Base-by-base conservation (phyloP, 495 filamentous ascomycete genomes). In the Annulohypoxylon bovei region DNA sequence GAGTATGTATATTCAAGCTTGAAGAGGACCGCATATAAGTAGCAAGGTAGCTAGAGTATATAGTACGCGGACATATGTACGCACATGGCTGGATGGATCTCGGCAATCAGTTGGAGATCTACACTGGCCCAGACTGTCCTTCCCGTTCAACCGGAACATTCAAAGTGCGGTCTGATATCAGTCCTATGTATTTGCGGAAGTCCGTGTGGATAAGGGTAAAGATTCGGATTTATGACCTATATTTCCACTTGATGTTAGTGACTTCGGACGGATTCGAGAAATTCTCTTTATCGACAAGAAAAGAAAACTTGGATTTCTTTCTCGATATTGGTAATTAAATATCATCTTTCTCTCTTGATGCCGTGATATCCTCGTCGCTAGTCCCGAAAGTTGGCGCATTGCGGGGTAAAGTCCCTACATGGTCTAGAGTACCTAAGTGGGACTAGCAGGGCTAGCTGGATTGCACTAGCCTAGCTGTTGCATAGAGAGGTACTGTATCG, bases 391-490 rank as follows among this genome's bases (percentile, higher is more conserved):
- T 56, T 64, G 69, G 27, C 59, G 28, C 7, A 67, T 72, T 72
- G 69, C 69, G 69, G 69, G 69, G 69, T 72, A 67, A 67, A 71
- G 62, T 63, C 68, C 68, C 68, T 71, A 71, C 63, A 66, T 55
- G 52, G 52, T 33, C 50, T 22, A 46, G 12, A 25, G 47, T 63
- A 42, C n/a, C 33, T 18, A 46, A 27, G 56, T 60, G n/a, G 56
- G 7, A 33, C 37, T 30, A 5, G 9, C 39, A 42, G n/a, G 39
- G 16, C 16, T 42, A 42, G 39, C 39, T 42, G 5, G 1, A n/a
- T 9, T 32, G 12, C n/a, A 9, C 23, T 53, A 27, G 14, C 49
- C n/a, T 54, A 55, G 61, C 49, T 42, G 7, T 32, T 33, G 53
- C 58, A 35, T 62, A 30, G 37, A 50, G 14, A 58, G 16, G 33